A percentile compares a stretch with the other conserved stretches of the same genome.
Conservation (phyloP, 1,284 basidiomycete genomes). For the Gomphus sp. region DNA sequence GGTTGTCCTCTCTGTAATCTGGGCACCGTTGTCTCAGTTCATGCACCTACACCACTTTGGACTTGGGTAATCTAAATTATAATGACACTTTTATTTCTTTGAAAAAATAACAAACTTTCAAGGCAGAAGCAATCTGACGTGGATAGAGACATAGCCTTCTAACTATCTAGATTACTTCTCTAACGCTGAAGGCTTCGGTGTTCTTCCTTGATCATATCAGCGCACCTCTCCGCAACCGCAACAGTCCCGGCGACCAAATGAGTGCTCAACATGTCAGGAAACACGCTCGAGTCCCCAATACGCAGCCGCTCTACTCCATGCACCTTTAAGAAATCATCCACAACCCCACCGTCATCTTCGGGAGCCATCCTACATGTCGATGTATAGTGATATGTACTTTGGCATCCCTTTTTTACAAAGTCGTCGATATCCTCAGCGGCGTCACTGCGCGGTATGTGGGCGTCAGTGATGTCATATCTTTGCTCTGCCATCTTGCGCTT, state of each 20-base stretch:
- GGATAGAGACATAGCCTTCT: too few species aligned
- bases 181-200: too few species aligned
- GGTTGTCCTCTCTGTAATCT: too few species aligned
- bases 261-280: slow-evolving; percentile 22
- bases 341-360: slow-evolving; percentile 23
- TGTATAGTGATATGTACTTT: slow-evolving; percentile 20
- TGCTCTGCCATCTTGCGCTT: slow-evolving; percentile 22
- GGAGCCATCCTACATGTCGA: slow-evolving; percentile 25
- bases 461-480: slow-evolving; percentile 19
- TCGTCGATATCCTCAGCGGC: slow-evolving; percentile 18
- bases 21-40: too few species aligned
- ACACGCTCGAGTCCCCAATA: slow-evolving; percentile 27
- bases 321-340: slow-evolving; percentile 30
- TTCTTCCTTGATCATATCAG: slow-evolving; percentile 14
- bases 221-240: slow-evolving; percentile 20
- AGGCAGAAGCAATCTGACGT: too few species aligned
- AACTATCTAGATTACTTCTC: too few species aligned
- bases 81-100: too few species aligned
- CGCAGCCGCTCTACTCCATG: slow-evolving; percentile 27
- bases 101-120: too few species aligned
- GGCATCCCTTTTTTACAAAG: slow-evolving; percentile 15
- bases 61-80: too few species aligned
- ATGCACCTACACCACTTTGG: too few species aligned
- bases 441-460: slow-evolving; percentile 18
- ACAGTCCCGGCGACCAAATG: slow-evolving; percentile 21